A percentile compares a stretch with the other conserved stretches of the same genome.
These are phyloP conservation scores for Hymenoscyphus infarciens DNA, from an alignment of 2,329 filamentous ascomycete species.

Conservation along the genomic window DNA sequence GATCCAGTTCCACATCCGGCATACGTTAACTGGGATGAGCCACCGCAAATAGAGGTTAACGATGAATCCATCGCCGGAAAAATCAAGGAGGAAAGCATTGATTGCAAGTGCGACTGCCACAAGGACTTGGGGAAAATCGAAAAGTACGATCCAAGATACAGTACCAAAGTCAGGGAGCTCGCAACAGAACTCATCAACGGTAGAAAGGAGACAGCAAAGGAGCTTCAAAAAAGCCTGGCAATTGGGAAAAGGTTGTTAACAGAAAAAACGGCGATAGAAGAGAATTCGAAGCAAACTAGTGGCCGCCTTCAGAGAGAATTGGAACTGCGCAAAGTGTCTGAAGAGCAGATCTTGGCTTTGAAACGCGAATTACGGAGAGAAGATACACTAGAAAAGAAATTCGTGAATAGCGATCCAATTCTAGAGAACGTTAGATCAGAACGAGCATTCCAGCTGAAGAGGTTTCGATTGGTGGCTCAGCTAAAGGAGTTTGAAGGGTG, in stretches of 20 bases:
- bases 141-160: not conserved
- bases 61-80: not conserved
- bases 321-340: not conserved
- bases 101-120: not conserved
- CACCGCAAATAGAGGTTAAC: not conserved
- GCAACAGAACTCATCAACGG: not conserved
- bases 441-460: not conserved
- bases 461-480: not conserved
- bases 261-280: not conserved
- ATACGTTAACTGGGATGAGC: not conserved
- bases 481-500: conserved; percentile 3
- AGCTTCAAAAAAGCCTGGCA: not conserved
- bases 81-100: not conserved
- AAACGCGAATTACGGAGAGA: not conserved
- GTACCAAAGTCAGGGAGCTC: not conserved
- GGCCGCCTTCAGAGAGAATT: not conserved
- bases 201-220: not conserved
- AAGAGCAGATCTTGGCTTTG: not conserved
- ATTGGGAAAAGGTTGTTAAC: not conserved
- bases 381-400: not conserved
- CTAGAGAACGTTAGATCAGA: conserved; percentile 8
- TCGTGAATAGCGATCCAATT: not conserved
- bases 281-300: not conserved
- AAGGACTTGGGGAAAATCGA: not conserved
- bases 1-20: not conserved